Conservation (phyloP, 2,329 filamentous ascomycete species). For the Cladosporium sp. region DNA sequence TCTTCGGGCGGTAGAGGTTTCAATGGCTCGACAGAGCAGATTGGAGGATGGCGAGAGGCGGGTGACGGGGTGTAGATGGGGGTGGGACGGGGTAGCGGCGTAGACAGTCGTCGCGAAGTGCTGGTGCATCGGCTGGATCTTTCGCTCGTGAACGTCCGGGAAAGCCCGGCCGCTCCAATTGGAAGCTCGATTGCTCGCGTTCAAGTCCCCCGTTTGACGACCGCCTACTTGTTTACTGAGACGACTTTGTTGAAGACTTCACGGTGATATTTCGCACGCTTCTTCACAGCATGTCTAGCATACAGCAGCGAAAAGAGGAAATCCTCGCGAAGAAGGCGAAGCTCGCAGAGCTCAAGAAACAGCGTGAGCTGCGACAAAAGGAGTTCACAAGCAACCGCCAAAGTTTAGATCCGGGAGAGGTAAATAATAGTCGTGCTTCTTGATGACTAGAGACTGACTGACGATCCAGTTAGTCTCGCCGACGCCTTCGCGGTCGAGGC, state of each 20-base stretch:
- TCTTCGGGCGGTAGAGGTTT: background rate
- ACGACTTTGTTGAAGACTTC: background rate
- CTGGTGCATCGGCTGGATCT: slow-evolving; percentile 4
- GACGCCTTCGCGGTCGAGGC: slow-evolving; percentile 62
- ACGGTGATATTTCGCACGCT: background rate
- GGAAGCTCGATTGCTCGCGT: background rate
- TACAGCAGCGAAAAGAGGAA: slow-evolving; percentile 81
- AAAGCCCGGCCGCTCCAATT: background rate
- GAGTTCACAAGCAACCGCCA: slow-evolving; percentile 68
- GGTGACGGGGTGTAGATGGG: background rate
- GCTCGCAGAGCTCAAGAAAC: slow-evolving; percentile 90
- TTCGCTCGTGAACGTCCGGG: background rate
- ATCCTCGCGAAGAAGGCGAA: slow-evolving; percentile 95
- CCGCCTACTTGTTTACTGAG: background rate
- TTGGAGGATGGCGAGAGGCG: background rate
- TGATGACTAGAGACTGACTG: slow-evolving; percentile 22
- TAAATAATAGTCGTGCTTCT: slow-evolving; percentile 37
- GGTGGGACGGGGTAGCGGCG: slow-evolving; percentile 4
- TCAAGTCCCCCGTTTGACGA: background rate
- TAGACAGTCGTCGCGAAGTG: slow-evolving; percentile 7
- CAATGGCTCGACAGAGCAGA: slow-evolving; percentile 9
- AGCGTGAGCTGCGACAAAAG: slow-evolving; percentile 76
- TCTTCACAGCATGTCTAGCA: slow-evolving; percentile 26
- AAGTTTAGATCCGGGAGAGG: slow-evolving; percentile 67
- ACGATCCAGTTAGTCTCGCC: slow-evolving; percentile 60